Evolutionary conservation across 83 land plant species (phyloP).

Genomic region (Picea mariana): DNA sequence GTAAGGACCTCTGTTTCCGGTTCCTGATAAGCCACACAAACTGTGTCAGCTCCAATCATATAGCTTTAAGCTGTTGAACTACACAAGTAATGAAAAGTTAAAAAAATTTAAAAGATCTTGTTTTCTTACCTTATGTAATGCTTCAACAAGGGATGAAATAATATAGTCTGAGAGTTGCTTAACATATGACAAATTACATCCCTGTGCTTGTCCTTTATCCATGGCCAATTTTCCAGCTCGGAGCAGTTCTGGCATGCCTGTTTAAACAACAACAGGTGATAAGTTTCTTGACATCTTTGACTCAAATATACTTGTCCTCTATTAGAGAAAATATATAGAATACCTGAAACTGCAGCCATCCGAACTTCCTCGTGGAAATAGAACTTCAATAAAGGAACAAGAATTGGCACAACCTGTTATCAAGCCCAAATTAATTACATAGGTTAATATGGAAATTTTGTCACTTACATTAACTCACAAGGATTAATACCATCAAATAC

Average conservation of each 20-base stretch:
- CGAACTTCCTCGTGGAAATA: constrained; percentile 52
- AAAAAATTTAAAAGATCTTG: background rate
- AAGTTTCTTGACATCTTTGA: background rate
- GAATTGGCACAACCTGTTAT: constrained; percentile 38
- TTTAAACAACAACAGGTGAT: background rate
- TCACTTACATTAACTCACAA: background rate
- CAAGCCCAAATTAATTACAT: background rate
- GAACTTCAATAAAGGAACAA: constrained; percentile 43
- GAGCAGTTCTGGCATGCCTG: constrained; percentile 33
- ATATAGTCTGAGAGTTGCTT: constrained; percentile 51
- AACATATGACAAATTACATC: constrained; percentile 46
- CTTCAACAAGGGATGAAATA: constrained; percentile 44
- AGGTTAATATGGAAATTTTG: background rate
- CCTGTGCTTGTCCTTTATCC: constrained; percentile 47
- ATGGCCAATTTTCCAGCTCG: constrained; percentile 42
- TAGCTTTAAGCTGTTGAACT: constrained; percentile 24
- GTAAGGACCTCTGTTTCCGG: constrained; percentile 41
- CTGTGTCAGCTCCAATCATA: background rate
- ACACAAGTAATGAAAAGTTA: background rate
- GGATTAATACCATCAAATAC: constrained; percentile 19
- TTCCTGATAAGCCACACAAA: constrained; percentile 25
- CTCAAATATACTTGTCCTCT: background rate
- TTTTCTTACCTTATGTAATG: constrained; percentile 42
- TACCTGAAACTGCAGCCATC: constrained; percentile 43
- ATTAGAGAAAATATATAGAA: background rate